phyloP scores from a whole-genome alignment of 192 early-diverging fungal species.

The Umbelopsis sp. region DNA sequence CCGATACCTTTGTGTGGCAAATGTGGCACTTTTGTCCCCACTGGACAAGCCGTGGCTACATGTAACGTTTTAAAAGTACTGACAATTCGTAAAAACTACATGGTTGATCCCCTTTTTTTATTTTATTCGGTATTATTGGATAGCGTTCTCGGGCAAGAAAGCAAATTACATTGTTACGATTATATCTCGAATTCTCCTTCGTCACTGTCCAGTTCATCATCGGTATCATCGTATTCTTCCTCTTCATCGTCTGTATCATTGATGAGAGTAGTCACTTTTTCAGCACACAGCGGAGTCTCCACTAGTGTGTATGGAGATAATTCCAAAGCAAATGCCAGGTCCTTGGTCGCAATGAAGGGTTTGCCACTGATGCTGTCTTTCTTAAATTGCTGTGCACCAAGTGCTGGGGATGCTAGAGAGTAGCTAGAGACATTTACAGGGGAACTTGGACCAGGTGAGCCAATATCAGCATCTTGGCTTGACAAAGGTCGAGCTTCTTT shows the following conservation, averaged over 20 bases:
- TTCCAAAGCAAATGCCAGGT: constrained; percentile 66
- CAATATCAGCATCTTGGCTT: neutral
- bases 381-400: constrained; percentile 27
- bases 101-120: no score
- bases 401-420: constrained; percentile 2
- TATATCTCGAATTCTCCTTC: constrained; percentile 34
- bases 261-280: constrained; percentile 51
- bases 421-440: neutral
- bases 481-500: constrained; percentile 5
- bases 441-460: neutral
- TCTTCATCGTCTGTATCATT: constrained; percentile 56
- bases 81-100: no score
- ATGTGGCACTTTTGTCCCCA: no score
- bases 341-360: constrained; percentile 39
- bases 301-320: constrained; percentile 67
- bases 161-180: neutral
- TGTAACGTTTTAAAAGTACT: no score
- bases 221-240: constrained; percentile 50
- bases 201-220: constrained; percentile 38
- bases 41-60: no score
- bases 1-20: no score
- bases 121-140: no score
- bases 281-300: constrained; percentile 64
- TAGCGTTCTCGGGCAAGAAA: no score
- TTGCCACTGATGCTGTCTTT: constrained; percentile 47